phyloP scores from a whole-genome alignment of 352 stramenopile species.

The Phytophthora cryptogea region DNA sequence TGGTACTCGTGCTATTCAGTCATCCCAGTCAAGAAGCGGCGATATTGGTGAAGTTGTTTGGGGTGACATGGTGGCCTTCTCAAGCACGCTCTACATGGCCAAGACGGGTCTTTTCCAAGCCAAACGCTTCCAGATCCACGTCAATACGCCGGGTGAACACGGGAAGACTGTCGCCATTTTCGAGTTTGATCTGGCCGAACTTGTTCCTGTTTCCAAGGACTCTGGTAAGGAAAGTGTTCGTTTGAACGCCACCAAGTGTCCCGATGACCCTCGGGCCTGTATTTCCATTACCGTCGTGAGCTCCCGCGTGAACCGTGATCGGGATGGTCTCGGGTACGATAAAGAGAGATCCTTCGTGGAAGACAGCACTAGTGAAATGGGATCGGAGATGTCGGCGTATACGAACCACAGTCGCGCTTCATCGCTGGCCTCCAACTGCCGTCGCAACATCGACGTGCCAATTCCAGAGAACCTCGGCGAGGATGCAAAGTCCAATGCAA shows the following conservation, averaged over 20 bases:
- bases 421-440: constrained; percentile 34
- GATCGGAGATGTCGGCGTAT: constrained; percentile 55
- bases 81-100: constrained; percentile 73
- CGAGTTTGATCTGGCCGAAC: constrained; percentile 70
- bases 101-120: constrained; percentile 74
- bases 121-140: constrained; percentile 70
- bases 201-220: constrained; percentile 65
- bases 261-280: constrained; percentile 56
- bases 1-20: constrained; percentile 28
- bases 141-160: constrained; percentile 45
- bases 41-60: constrained; percentile 65
- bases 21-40: constrained; percentile 27
- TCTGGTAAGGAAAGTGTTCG: constrained; percentile 67
- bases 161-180: constrained; percentile 64
- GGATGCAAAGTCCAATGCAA: constrained; percentile 22
- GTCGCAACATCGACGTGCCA: constrained; percentile 18
- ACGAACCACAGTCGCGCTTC: constrained; percentile 63
- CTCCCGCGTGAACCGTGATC: constrained; percentile 41
- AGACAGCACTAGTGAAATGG: constrained; percentile 55
- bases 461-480: constrained; percentile 16
- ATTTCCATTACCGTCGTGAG: constrained; percentile 68
- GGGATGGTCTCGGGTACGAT: constrained; percentile 18
- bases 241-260: constrained; percentile 58
- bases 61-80: constrained; percentile 78
- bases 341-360: constrained; percentile 55